phyloP scores from a whole-genome alignment of 73 alveolate genomes.

The Effrenium voratum region DNA sequence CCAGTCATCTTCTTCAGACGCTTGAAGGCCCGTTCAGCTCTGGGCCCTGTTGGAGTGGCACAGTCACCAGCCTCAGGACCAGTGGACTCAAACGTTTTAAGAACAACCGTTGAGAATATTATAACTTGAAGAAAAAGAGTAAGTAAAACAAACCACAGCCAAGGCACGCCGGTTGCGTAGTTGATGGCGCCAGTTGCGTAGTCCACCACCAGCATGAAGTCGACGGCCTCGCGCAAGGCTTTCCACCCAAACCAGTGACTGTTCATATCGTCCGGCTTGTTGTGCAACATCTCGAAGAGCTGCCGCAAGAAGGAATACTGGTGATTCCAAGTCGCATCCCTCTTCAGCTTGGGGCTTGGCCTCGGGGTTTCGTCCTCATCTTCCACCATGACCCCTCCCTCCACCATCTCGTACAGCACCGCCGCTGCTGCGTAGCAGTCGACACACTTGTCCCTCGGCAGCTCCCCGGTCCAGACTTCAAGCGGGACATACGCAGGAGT shows the following conservation, averaged over 20 bases:
- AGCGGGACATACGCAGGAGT: neutral
- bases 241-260: neutral
- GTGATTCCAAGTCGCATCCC: neutral
- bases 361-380: neutral
- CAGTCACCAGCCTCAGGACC: neutral
- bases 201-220: neutral
- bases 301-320: neutral
- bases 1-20: neutral
- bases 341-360: neutral
- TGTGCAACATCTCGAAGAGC: neutral
- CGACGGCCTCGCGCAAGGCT: neutral
- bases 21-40: neutral
- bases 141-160: neutral
- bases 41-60: neutral
- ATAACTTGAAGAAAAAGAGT: neutral
- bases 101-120: neutral
- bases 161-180: neutral
- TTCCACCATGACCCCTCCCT: neutral
- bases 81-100: neutral
- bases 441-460: neutral
- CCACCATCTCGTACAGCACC: neutral
- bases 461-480: neutral
- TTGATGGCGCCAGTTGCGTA: neutral
- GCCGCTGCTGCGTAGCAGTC: neutral
- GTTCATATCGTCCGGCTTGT: neutral